Percentiles rank a stretch among this genome's conserved stretches.
phyloP scores from a whole-genome alignment of 495 filamentous ascomycete species.

The Penicillium canescens region DNA sequence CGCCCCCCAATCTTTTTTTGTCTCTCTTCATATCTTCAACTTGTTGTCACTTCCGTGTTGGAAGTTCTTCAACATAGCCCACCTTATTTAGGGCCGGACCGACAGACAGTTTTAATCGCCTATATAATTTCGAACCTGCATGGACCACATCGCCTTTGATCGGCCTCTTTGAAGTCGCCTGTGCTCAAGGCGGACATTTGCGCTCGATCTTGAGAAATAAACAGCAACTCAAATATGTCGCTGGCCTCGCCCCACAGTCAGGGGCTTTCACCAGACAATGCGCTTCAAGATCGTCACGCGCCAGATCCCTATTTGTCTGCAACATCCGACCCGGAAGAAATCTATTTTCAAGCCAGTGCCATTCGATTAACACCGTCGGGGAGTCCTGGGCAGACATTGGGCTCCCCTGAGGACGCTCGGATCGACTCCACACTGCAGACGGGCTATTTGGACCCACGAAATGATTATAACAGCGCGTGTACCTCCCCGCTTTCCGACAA shows the following conservation, averaged over 20 bases:
- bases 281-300: constrained; percentile 21
- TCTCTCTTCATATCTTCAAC: background rate
- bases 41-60: background rate
- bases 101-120: background rate
- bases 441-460: constrained; percentile 13
- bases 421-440: constrained; percentile 15
- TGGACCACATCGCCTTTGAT: background rate
- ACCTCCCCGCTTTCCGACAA: constrained; percentile 10
- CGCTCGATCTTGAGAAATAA: background rate
- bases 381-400: constrained; percentile 13
- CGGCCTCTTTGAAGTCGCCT: background rate
- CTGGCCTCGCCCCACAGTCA: constrained; percentile 21
- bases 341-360: constrained; percentile 34
- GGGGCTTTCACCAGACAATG: constrained; percentile 20
- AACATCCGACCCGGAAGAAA: constrained; percentile 41
- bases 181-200: background rate
- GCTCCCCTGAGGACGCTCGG: constrained; percentile 14
- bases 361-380: constrained; percentile 36
- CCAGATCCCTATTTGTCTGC: constrained; percentile 43
- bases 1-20: background rate
- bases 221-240: constrained; percentile 20
- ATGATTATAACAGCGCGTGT: constrained; percentile 13
- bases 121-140: background rate
- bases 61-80: background rate
- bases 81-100: background rate